Evolutionary conservation across 345 rosid species (phyloP).

Genomic region (Melastoma malabathricum): DNA sequence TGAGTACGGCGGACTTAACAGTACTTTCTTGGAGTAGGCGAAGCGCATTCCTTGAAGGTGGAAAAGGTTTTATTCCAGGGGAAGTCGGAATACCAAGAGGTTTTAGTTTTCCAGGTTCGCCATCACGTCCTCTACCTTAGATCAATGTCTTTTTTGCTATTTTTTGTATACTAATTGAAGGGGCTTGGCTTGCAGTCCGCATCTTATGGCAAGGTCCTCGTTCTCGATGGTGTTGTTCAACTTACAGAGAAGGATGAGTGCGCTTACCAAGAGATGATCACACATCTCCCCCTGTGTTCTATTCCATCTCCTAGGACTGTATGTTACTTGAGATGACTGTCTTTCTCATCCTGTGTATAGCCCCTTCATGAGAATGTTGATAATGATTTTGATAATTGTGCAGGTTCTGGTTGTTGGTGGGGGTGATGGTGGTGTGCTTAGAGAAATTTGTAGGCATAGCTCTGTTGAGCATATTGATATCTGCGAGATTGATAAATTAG

Average conservation of each 20-base stretch:
- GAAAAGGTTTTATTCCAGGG: slow-evolving; percentile 53
- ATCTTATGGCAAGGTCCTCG: slow-evolving; percentile 88
- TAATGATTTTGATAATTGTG: neutral
- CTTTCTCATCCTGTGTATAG: neutral
- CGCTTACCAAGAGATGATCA: slow-evolving; percentile 99
- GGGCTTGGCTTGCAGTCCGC: slow-evolving; percentile 43
- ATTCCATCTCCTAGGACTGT: slow-evolving; percentile 73
- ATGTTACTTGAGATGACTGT: slow-evolving; percentile 4
- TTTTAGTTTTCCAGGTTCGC: slow-evolving; percentile 77
- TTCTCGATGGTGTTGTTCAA: slow-evolving; percentile 92
- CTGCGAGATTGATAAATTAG: slow-evolving; percentile 95
- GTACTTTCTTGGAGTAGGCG: slow-evolving; percentile 36
- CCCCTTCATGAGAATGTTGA: no score
- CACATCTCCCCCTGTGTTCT: slow-evolving; percentile 93
- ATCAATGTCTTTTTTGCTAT: neutral
- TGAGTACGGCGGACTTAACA: no score
- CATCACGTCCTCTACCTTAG: no score
- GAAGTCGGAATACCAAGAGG: slow-evolving; percentile 83
- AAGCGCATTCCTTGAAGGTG: slow-evolving; percentile 85
- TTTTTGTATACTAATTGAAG: no score
- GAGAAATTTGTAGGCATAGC: slow-evolving; percentile 80
- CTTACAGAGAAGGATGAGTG: slow-evolving; percentile 93
- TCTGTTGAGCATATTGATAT: slow-evolving; percentile 87
- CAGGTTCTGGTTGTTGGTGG: slow-evolving; percentile 99
- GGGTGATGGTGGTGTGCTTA: slow-evolving; percentile 94